These are phyloP conservation scores for Sporodiniella umbellata DNA, from an alignment of 371 early-diverging fungal genomes.

Conservation along the genomic window DNA sequence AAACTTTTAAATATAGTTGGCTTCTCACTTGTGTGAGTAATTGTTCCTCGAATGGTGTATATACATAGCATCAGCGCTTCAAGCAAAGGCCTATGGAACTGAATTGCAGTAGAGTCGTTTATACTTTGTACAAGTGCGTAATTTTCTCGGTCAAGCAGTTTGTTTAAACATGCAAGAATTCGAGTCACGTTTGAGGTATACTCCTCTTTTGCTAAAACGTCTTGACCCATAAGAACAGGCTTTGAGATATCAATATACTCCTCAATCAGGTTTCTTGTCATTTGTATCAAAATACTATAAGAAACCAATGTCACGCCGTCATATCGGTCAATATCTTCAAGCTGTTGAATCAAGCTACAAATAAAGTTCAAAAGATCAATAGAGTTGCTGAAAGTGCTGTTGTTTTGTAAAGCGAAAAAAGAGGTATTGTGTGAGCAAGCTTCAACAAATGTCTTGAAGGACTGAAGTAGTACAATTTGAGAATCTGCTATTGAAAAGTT, in stretches of 20 bases:
- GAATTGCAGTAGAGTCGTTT: constrained; percentile 16
- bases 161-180: constrained; percentile 19
- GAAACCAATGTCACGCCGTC: constrained; percentile 29
- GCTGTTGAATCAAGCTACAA: constrained; percentile 15
- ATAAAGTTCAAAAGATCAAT: constrained; percentile 22
- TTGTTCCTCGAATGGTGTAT: constrained; percentile 27
- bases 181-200: constrained; percentile 22
- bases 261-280: constrained; percentile 36
- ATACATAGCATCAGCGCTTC: constrained; percentile 33
- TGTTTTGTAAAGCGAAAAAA: constrained; percentile 31
- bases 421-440: constrained; percentile 23
- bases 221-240: constrained; percentile 9
- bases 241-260: constrained; percentile 33
- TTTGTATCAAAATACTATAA: constrained; percentile 23
- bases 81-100: constrained; percentile 39
- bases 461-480: constrained; percentile 24
- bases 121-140: constrained; percentile 30
- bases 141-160: constrained; percentile 30
- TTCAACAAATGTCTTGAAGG: constrained; percentile 38
- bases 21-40: not conserved
- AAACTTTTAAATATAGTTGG: not conserved
- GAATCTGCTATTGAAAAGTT: constrained; percentile 40
- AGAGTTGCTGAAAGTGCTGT: constrained; percentile 1
- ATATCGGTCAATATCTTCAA: constrained; percentile 12
- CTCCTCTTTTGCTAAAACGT: constrained; percentile 12